phyloP scores from a whole-genome alignment of 2,329 filamentous ascomycete genomes.

The Venturia asperata region DNA sequence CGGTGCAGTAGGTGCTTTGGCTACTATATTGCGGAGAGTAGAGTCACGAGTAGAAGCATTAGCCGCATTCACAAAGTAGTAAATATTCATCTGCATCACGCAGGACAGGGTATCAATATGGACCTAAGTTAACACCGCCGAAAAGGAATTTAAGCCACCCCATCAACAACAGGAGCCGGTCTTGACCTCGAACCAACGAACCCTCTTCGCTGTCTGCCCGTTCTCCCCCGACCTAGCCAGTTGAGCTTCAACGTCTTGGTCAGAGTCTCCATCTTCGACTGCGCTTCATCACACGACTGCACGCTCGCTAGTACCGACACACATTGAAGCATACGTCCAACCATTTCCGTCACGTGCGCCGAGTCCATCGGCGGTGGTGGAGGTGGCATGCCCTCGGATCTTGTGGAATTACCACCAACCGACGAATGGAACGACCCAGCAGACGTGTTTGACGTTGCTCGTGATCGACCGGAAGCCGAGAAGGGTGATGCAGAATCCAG shows the following conservation, averaged over 20 bases:
- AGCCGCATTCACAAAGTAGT: background rate
- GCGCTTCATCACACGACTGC: slow-evolving; percentile 62
- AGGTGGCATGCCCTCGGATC: slow-evolving; percentile 28
- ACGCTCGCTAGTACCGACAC: slow-evolving; percentile 82
- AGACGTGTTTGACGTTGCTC: slow-evolving; percentile 77
- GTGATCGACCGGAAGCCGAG: slow-evolving; percentile 53
- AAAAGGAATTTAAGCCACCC: background rate
- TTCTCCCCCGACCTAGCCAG: slow-evolving; percentile 86
- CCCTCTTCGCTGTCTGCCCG: slow-evolving; percentile 79
- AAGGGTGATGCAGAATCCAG: slow-evolving; percentile 38
- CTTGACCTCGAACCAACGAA: slow-evolving; percentile 63
- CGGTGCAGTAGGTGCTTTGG: too few species aligned
- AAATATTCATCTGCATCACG: background rate
- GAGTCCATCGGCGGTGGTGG: slow-evolving; percentile 36
- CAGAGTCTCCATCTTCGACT: slow-evolving; percentile 73
- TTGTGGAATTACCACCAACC: slow-evolving; percentile 5
- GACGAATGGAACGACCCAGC: slow-evolving; percentile 41
- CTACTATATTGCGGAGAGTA: too few species aligned
- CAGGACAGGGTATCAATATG: slow-evolving; percentile 11
- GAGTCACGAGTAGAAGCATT: too few species aligned
- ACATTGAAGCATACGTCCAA: slow-evolving; percentile 92
- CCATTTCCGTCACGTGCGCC: slow-evolving; percentile 85
- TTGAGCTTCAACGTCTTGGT: slow-evolving; percentile 89
- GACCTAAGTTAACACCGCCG: background rate
- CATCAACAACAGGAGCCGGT: slow-evolving; percentile 2